phyloP scores from a whole-genome alignment of 2,329 filamentous ascomycete genomes.

The Trichoderma lentiforme region DNA sequence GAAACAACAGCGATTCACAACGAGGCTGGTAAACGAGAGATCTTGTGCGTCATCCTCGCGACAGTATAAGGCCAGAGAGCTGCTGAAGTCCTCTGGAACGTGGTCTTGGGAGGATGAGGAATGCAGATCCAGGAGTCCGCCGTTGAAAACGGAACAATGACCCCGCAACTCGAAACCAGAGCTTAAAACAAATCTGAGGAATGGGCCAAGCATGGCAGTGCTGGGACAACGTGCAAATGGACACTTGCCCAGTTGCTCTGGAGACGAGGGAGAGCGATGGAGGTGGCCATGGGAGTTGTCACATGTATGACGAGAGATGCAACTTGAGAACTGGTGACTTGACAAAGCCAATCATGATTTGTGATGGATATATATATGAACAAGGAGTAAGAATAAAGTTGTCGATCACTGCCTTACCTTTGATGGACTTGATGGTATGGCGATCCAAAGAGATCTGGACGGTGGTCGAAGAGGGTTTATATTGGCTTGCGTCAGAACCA shows the following conservation, averaged over 20 bases:
- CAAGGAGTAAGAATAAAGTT: background rate
- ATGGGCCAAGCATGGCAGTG: constrained; percentile 2
- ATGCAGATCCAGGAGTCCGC: background rate
- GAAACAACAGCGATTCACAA: constrained; percentile 14
- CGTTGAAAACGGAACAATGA: constrained; percentile 12
- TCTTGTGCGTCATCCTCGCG: background rate
- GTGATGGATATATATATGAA: background rate
- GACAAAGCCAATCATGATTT: background rate
- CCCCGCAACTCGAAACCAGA: background rate
- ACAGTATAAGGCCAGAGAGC: background rate
- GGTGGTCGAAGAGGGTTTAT: constrained; percentile 7
- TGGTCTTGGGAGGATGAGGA: background rate
- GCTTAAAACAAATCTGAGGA: background rate
- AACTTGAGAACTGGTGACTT: background rate
- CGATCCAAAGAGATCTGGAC: background rate
- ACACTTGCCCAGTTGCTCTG: background rate
- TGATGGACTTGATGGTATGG: constrained; percentile 11
- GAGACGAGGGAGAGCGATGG: background rate
- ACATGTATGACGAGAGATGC: background rate
- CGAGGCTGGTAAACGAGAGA: background rate
- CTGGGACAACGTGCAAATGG: background rate
- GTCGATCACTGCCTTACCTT: constrained; percentile 9
- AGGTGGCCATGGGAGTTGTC: background rate
- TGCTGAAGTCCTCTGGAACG: constrained; percentile 5
- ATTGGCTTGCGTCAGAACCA: constrained; percentile 24